Evolutionary conservation across 1,284 basidiomycete species (phyloP).

Genomic region (Trichosporon sp.): DNA sequence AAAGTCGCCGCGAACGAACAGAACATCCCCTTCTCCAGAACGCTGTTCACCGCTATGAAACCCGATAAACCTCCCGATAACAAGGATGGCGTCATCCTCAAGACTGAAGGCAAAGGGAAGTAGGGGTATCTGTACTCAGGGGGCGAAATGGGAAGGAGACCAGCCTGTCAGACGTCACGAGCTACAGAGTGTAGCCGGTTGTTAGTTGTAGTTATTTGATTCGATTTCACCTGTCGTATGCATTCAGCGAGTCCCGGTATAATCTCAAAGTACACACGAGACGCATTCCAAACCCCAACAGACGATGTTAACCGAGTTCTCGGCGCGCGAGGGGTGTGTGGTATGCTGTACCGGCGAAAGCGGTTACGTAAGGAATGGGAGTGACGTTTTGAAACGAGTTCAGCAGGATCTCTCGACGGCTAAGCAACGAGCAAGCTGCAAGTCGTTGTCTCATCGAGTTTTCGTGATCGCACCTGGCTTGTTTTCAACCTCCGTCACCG

Average conservation of each 20-base stretch:
- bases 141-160: too few relatives aligned
- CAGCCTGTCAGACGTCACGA: not conserved
- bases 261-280: not conserved
- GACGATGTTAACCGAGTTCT: too few relatives aligned
- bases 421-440: not conserved
- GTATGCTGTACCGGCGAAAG: not conserved
- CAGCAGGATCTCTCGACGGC: not conserved
- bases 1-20: conserved; percentile 9
- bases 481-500: not conserved
- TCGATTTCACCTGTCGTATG: not conserved
- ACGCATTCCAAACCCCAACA: not conserved
- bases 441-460: conserved; percentile 5
- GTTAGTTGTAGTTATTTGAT: not conserved
- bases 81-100: conserved; percentile 3
- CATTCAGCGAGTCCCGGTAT: not conserved
- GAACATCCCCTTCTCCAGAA: conserved; percentile 12
- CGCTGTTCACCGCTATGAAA: conserved; percentile 13
- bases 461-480: not conserved
- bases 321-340: not conserved
- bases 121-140: not conserved
- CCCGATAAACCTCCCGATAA: conserved; percentile 1
- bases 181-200: not conserved
- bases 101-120: not conserved
- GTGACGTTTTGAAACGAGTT: conserved; percentile 19
- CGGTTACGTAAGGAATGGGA: conserved; percentile 6